Evolutionary conservation across 495 filamentous ascomycete species (phyloP).

Genomic region (Neurospora sp.): DNA sequence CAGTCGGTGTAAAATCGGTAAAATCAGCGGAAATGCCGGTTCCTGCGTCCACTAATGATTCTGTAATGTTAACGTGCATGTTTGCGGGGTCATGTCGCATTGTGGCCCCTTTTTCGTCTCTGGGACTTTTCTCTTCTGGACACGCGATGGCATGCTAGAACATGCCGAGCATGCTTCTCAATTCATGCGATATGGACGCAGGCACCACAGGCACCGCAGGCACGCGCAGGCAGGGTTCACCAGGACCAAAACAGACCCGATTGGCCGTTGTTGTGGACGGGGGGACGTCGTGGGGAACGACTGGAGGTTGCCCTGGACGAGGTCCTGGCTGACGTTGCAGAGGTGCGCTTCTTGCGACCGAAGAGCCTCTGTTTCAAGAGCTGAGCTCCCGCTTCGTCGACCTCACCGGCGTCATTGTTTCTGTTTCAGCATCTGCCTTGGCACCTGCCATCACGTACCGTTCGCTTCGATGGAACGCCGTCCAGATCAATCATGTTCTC

Average conservation of each 20-base stretch:
- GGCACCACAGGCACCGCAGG: not conserved
- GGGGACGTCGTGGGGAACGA: not conserved
- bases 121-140: not conserved
- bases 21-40: not conserved
- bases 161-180: not conserved
- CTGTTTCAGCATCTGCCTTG: constrained; percentile 13
- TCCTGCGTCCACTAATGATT: not conserved
- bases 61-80: not conserved
- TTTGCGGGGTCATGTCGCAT: not conserved
- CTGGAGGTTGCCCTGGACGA: not conserved
- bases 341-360: not conserved
- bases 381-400: not conserved
- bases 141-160: not conserved
- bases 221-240: not conserved
- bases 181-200: not conserved
- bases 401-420: not conserved
- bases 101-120: not conserved
- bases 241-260: not conserved
- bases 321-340: not conserved
- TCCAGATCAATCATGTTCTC: constrained; percentile 3
- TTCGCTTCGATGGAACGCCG: not conserved
- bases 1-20: not conserved
- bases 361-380: not conserved
- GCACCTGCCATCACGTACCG: constrained; percentile 1
- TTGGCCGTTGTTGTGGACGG: not conserved